Percentiles rank a stretch among this genome's conserved stretches.
Conservation (phyloP, 164 flowering plant genomes). For the Annona cherimola region DNA sequence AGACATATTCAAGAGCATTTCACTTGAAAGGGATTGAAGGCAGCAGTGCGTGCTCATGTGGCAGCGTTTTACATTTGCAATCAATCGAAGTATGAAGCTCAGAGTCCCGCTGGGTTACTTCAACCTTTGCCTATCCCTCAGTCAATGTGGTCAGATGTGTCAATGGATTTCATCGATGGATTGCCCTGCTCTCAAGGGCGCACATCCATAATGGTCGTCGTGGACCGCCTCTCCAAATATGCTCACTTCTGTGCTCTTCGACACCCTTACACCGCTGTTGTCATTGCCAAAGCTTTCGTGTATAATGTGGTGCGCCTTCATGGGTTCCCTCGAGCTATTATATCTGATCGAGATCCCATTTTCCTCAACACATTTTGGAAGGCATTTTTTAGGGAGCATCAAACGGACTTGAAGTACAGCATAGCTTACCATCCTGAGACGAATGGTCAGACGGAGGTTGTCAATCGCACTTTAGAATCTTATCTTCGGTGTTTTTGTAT, state of each 20-base stretch:
- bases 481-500: not conserved
- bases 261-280: not conserved
- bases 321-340: not conserved
- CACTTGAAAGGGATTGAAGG: not conserved
- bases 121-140: constrained; percentile 5
- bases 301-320: not conserved
- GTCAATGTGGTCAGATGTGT: not conserved
- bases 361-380: not conserved
- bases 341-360: not conserved
- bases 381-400: not conserved
- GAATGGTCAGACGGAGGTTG: not conserved
- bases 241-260: not conserved
- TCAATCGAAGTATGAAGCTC: not conserved
- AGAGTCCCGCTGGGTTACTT: not conserved
- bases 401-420: not conserved
- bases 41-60: not conserved
- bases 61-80: not conserved
- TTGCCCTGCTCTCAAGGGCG: not conserved
- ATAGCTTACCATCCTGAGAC: not conserved
- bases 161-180: too few species aligned
- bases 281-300: not conserved
- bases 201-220: not conserved
- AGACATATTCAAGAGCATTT: not conserved
- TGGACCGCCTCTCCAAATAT: constrained; percentile 1
- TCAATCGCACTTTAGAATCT: not conserved